Evolutionary conservation across 108 stramenopile species (phyloP).

Genomic region (Cylindrotheca closterium): DNA sequence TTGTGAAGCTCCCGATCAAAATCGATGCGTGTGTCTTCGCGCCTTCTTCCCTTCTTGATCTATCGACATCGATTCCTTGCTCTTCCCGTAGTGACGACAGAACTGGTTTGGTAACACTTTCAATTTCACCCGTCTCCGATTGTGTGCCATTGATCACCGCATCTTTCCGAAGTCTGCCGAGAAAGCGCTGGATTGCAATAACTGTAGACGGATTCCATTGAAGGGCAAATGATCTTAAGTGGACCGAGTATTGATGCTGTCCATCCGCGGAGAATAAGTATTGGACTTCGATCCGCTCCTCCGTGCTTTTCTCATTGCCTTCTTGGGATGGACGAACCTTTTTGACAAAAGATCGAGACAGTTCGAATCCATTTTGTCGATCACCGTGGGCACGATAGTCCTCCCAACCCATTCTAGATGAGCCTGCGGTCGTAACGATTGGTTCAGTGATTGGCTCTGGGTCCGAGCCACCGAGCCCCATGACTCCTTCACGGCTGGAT

Average conservation of each 20-base stretch:
- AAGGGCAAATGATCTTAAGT: conserved; percentile 20
- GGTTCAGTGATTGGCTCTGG: background rate
- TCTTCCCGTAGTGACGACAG: background rate
- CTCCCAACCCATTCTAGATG: conserved; percentile 13
- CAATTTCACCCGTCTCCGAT: background rate
- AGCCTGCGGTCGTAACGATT: background rate
- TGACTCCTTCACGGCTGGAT: conserved; percentile 22
- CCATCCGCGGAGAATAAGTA: background rate
- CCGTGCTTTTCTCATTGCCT: background rate
- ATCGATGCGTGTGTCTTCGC: conserved; percentile 2
- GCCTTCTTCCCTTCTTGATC: background rate
- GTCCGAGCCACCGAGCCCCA: background rate
- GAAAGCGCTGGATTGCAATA: conserved; percentile 71
- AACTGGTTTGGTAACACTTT: conserved; percentile 2
- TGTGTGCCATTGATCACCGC: conserved; percentile 6
- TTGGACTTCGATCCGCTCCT: conserved; percentile 13
- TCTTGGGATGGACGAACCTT: conserved; percentile 2
- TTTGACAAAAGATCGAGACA: conserved; percentile 8
- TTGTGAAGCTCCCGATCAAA: conserved; percentile 19
- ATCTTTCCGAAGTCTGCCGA: conserved; percentile 62
- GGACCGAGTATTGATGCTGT: conserved; percentile 13
- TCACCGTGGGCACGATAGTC: background rate
- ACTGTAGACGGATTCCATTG: conserved; percentile 84
- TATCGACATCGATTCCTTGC: conserved; percentile 7
- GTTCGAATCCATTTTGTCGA: conserved; percentile 4